Conservation (phyloP, 2,329 filamentous ascomycete species). For the Pestalotiopsis sp. region DNA sequence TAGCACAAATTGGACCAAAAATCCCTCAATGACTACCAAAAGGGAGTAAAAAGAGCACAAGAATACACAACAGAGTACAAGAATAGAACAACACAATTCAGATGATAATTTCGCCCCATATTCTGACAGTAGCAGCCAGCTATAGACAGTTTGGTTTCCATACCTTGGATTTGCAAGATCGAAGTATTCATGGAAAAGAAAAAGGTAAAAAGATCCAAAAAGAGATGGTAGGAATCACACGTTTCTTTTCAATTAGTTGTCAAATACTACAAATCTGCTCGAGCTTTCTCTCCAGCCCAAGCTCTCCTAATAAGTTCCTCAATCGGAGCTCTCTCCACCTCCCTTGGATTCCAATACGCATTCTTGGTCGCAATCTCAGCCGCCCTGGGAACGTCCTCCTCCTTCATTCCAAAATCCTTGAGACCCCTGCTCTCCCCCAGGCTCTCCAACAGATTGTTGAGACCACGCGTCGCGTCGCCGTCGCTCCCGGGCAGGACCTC, state of each 20-base stretch:
- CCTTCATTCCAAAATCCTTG: slow-evolving; percentile 60
- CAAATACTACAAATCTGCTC: slow-evolving; percentile 23
- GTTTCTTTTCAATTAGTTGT: not conserved
- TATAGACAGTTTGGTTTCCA: too few species aligned
- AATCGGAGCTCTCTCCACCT: slow-evolving; percentile 52
- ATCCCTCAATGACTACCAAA: too few species aligned
- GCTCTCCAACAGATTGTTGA: slow-evolving; percentile 58
- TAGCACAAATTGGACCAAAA: too few species aligned
- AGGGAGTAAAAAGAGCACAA: too few species aligned
- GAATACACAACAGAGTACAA: too few species aligned
- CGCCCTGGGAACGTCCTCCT: slow-evolving; percentile 61
- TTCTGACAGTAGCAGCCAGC: too few species aligned
- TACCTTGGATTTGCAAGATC: too few species aligned
- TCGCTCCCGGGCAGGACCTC: slow-evolving; percentile 56
- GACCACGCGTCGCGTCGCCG: slow-evolving; percentile 58
- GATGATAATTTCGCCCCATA: too few species aligned
- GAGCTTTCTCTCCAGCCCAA: slow-evolving; percentile 62
- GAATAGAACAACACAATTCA: too few species aligned
- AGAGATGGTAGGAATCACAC: not conserved
- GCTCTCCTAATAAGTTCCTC: slow-evolving; percentile 60
- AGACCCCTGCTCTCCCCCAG: slow-evolving; percentile 55
- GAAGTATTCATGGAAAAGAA: too few species aligned
- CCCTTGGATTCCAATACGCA: slow-evolving; percentile 62
- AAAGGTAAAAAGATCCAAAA: too few species aligned
- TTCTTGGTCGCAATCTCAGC: slow-evolving; percentile 60